Conservation (phyloP, 805 yeast genomes). For the Yamadazyma sp. region DNA sequence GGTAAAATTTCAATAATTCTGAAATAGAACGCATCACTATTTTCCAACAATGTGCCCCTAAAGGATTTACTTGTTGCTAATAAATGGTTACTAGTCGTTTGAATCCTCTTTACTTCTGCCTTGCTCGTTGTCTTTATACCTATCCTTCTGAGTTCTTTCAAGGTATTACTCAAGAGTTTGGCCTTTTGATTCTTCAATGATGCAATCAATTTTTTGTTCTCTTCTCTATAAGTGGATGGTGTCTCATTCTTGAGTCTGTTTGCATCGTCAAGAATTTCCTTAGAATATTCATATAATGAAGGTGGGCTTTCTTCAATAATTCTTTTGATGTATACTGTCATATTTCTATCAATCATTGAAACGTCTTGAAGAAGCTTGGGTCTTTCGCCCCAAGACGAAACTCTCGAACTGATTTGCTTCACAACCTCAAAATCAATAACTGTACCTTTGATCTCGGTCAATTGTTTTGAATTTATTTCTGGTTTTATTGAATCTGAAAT, state of each 20-base stretch:
- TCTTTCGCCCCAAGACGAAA: conserved; percentile 53
- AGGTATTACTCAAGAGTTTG: conserved; percentile 69
- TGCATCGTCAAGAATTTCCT: conserved; percentile 53
- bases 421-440: conserved; percentile 9
- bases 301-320: conserved; percentile 41
- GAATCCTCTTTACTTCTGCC: conserved; percentile 60
- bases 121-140: conserved; percentile 72
- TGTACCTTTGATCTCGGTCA: conserved; percentile 12
- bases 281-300: conserved; percentile 51
- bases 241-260: conserved; percentile 70
- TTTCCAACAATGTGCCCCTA: conserved; percentile 30
- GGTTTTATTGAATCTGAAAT: conserved; percentile 19
- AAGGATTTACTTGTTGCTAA: conserved; percentile 54
- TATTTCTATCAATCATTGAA: conserved; percentile 48
- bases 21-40: conserved; percentile 54
- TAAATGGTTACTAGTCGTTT: conserved; percentile 60
- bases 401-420: conserved; percentile 21
- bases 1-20: conserved; percentile 79
- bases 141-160: conserved; percentile 69
- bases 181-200: conserved; percentile 79
- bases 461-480: neutral
- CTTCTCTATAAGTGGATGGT: conserved; percentile 67
- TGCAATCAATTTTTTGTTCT: conserved; percentile 62
- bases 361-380: conserved; percentile 55
- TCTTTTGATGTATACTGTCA: conserved; percentile 46